Conservation (phyloP, 208 protist species). For the Strigomonas oncopelti region DNA sequence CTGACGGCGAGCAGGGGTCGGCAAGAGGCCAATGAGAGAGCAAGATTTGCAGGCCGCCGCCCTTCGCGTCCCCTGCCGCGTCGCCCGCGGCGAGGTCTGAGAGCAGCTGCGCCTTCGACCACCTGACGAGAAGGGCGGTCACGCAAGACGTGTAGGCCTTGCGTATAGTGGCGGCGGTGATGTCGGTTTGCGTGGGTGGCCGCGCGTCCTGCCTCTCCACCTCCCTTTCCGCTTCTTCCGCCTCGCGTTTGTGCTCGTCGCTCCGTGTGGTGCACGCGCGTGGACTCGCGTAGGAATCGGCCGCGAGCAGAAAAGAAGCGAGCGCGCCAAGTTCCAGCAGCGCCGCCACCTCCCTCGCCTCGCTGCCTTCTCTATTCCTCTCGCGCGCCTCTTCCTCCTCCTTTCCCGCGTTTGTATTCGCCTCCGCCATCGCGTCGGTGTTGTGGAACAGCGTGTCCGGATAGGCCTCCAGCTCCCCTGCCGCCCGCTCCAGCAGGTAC, state of each 20-base stretch:
- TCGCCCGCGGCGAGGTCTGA: background rate
- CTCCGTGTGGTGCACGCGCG: background rate
- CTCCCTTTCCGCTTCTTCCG: too few species aligned
- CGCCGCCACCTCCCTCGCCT: background rate
- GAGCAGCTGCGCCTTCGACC: background rate
- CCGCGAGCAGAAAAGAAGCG: background rate
- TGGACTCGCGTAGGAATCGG: background rate
- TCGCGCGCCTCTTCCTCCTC: background rate
- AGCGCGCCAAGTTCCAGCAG: background rate
- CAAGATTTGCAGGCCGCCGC: background rate
- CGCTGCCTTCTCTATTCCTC: too few species aligned
- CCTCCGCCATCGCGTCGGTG: background rate
- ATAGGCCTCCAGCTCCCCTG: background rate
- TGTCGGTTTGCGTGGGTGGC: too few species aligned
- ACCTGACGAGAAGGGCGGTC: background rate
- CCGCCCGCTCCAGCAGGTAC: background rate
- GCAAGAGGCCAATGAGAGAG: background rate
- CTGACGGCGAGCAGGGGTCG: too few species aligned
- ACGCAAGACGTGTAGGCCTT: background rate
- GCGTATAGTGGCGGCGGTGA: background rate
- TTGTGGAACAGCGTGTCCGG: background rate
- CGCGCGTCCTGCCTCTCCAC: too few species aligned
- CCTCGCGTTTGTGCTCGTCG: too few species aligned
- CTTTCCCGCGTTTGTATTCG: background rate
- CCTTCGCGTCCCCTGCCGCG: background rate